Conservation (phyloP, 2,329 filamentous ascomycete genomes). For the Hypomyces rosellus region DNA sequence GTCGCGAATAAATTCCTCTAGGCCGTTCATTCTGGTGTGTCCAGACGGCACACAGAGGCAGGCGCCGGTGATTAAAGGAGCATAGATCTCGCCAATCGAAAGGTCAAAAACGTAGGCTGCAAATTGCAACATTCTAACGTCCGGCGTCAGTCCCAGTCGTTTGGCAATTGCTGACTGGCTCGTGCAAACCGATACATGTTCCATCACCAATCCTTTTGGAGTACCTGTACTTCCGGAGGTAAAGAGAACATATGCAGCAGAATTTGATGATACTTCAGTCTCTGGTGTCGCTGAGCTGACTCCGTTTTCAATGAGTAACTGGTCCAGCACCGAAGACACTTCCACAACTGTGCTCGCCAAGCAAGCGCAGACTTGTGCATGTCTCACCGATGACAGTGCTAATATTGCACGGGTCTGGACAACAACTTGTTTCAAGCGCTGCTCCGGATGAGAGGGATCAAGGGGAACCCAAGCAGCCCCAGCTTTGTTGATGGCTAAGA, state of each 20-base stretch:
- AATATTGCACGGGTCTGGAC: too few relatives aligned
- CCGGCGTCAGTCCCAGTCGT: not conserved
- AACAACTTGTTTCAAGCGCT: conserved; percentile 6
- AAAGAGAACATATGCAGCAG: conserved; percentile 4
- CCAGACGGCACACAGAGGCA: conserved; percentile 13
- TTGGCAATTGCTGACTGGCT: not conserved
- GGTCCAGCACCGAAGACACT: not conserved
- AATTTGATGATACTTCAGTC: not conserved
- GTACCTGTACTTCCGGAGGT: conserved; percentile 7
- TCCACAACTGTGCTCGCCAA: not conserved
- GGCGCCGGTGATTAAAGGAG: not conserved
- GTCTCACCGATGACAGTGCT: too few relatives aligned
- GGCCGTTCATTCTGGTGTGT: conserved; percentile 2
- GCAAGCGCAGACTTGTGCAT: conserved; percentile 1
- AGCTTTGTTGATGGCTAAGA: conserved; percentile 7
- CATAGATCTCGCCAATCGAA: conserved; percentile 8
- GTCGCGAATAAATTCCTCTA: not conserved
- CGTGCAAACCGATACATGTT: conserved; percentile 1
- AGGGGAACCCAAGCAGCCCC: conserved; percentile 6
- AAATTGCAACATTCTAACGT: conserved; percentile 11
- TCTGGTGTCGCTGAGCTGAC: not conserved
- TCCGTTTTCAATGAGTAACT: not conserved
- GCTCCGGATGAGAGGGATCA: conserved; percentile 3
- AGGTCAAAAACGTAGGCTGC: conserved; percentile 13
- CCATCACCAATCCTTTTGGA: conserved; percentile 5